These are phyloP conservation scores for Cladosporium oxysporum DNA, from an alignment of 2,329 filamentous ascomycete species.

Conservation along the genomic window DNA sequence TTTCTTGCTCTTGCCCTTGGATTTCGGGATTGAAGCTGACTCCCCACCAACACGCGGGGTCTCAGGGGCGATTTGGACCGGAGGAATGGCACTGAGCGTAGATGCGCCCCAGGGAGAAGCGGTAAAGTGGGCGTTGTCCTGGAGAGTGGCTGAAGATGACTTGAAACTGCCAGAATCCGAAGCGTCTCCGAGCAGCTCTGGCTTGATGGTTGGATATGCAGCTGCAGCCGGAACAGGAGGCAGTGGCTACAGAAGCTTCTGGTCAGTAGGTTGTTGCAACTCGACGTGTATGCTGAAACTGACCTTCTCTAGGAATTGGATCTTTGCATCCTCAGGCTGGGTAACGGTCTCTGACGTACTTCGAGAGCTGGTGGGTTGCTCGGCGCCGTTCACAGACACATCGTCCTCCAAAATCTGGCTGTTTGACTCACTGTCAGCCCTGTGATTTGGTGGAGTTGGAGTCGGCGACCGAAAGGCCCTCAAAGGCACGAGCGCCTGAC, in stretches of 20 bases:
- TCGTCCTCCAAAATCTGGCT: background rate
- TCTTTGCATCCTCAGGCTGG: background rate
- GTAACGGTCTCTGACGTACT: background rate
- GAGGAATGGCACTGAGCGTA: background rate
- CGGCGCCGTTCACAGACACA: background rate
- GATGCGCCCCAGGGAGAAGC: background rate
- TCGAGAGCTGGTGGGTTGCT: background rate
- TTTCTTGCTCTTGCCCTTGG: background rate
- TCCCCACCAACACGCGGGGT: background rate
- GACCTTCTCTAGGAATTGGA: background rate
- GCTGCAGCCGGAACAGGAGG: conserved; percentile 8
- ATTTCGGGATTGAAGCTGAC: background rate
- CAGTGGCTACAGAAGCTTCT: conserved; percentile 3
- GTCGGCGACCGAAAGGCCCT: background rate
- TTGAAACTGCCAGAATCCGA: background rate
- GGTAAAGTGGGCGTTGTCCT: background rate
- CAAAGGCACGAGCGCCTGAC: conserved; percentile 13
- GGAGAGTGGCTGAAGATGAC: background rate
- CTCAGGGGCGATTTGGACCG: background rate
- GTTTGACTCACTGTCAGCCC: background rate
- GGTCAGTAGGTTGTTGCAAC: background rate
- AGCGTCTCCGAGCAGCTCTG: background rate
- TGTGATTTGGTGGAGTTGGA: background rate
- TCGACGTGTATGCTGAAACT: background rate
- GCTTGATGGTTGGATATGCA: background rate